phyloP scores from a whole-genome alignment of 2,329 filamentous ascomycete genomes.

The Atkinsonella hypoxylon region DNA sequence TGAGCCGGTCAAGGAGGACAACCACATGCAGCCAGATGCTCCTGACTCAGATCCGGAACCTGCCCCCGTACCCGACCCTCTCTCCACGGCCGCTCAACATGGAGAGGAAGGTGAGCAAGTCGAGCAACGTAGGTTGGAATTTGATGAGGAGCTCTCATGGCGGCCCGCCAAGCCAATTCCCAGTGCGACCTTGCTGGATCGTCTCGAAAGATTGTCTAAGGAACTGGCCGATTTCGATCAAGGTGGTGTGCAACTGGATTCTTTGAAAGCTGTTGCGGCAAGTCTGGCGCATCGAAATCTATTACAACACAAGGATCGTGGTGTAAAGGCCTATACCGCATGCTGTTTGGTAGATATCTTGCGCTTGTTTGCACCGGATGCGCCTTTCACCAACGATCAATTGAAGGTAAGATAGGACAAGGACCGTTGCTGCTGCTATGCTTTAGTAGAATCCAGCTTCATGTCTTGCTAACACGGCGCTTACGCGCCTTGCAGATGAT shows the following conservation, averaged over 20 bases:
- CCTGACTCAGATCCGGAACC: conserved; percentile 10
- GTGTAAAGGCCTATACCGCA: conserved; percentile 78
- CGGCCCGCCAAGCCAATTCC: conserved; percentile 81
- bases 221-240: conserved; percentile 82
- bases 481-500: conserved; percentile 54
- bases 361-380: conserved; percentile 84
- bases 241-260: conserved; percentile 71
- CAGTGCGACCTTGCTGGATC: conserved; percentile 67
- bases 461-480: conserved; percentile 7
- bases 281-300: conserved; percentile 75
- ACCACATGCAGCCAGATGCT: conserved; percentile 8
- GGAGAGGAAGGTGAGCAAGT: conserved; percentile 7
- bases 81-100: conserved; percentile 1
- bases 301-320: conserved; percentile 82
- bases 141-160: conserved; percentile 83
- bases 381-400: conserved; percentile 81
- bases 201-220: conserved; percentile 67
- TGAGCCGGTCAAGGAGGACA: conserved; percentile 18
- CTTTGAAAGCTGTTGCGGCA: conserved; percentile 71
- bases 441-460: background rate
- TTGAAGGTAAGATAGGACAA: conserved; percentile 55
- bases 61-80: conserved; percentile 3
- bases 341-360: conserved; percentile 90
- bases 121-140: conserved; percentile 43
- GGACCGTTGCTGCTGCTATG: conserved; percentile 11